Evolutionary conservation across 2,329 filamentous ascomycete genomes (phyloP).

Genomic region (Helotiales sp.): DNA sequence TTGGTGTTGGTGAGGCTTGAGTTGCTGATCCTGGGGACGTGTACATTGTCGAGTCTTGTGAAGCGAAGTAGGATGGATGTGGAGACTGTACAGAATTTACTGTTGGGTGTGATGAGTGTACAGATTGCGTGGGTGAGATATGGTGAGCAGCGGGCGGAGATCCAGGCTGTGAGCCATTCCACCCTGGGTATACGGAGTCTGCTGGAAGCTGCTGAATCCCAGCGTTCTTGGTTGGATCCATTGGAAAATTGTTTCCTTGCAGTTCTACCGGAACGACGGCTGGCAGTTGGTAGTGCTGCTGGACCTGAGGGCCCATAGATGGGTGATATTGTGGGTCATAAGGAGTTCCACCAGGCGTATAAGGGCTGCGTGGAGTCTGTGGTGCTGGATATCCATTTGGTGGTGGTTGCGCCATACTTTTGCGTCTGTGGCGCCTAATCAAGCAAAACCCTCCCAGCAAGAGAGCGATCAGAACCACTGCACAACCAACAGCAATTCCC

Average conservation of each 20-base stretch:
- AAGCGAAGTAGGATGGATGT: slow-evolving; percentile 7
- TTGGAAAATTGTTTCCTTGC: slow-evolving; percentile 7
- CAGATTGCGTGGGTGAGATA: slow-evolving; percentile 3
- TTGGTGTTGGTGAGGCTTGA: slow-evolving; percentile 21
- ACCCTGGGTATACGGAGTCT: background rate
- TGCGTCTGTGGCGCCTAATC: slow-evolving; percentile 28
- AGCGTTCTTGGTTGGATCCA: slow-evolving; percentile 11
- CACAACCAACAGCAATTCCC: slow-evolving; percentile 45
- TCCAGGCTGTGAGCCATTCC: background rate
- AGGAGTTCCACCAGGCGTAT: background rate
- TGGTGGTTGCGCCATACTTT: background rate
- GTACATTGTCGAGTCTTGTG: background rate
- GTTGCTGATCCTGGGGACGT: slow-evolving; percentile 4
- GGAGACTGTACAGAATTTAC: slow-evolving; percentile 1
- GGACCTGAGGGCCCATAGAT: background rate
- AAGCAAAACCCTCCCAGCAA: slow-evolving; percentile 35
- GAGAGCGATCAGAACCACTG: slow-evolving; percentile 32
- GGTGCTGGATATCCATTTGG: slow-evolving; percentile 1
- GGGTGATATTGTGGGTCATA: slow-evolving; percentile 7
- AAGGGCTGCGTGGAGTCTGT: slow-evolving; percentile 6
- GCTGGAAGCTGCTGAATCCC: slow-evolving; percentile 15
- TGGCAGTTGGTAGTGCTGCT: slow-evolving; percentile 12
- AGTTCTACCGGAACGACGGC: slow-evolving; percentile 12
- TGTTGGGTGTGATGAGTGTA: slow-evolving; percentile 3
- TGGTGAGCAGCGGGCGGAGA: background rate